phyloP scores from a whole-genome alignment of 768 basidiomycete genomes.

The Nidularia pulvinata region DNA sequence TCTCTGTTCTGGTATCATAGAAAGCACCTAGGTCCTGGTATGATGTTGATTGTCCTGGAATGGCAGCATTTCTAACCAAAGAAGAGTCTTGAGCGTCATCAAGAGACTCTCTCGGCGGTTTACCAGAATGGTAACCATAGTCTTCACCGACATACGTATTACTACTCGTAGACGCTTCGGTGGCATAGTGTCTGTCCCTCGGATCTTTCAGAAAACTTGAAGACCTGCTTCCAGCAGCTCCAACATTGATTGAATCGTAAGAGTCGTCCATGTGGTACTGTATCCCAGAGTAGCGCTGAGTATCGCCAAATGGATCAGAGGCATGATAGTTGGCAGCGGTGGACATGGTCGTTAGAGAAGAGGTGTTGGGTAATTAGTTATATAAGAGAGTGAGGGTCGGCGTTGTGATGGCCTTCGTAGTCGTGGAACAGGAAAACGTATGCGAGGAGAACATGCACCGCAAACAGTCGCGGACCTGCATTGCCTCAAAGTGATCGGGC shows the following conservation, averaged over 20 bases:
- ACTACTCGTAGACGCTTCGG: slow-evolving; percentile 3
- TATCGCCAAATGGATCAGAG: not conserved
- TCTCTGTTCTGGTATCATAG: not conserved
- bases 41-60: slow-evolving; percentile 27
- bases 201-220: not conserved
- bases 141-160: slow-evolving; percentile 10
- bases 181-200: slow-evolving; percentile 1
- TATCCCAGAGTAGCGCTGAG: not conserved
- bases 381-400: no score
- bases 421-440: no score
- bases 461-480: no score
- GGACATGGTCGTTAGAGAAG: no score
- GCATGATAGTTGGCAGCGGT: not conserved
- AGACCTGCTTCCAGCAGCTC: not conserved
- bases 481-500: no score
- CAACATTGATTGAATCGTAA: slow-evolving; percentile 10
- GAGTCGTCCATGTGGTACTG: slow-evolving; percentile 1
- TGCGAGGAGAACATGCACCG: no score
- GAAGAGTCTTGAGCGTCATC: slow-evolving; percentile 31
- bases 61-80: slow-evolving; percentile 47
- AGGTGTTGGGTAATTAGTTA: no score
- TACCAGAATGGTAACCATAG: slow-evolving; percentile 3
- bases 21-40: slow-evolving; percentile 59
- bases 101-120: slow-evolving; percentile 9
- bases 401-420: no score